Evolutionary conservation across 768 basidiomycete genomes (phyloP).

Genomic region (Favolaschia claudopus): DNA sequence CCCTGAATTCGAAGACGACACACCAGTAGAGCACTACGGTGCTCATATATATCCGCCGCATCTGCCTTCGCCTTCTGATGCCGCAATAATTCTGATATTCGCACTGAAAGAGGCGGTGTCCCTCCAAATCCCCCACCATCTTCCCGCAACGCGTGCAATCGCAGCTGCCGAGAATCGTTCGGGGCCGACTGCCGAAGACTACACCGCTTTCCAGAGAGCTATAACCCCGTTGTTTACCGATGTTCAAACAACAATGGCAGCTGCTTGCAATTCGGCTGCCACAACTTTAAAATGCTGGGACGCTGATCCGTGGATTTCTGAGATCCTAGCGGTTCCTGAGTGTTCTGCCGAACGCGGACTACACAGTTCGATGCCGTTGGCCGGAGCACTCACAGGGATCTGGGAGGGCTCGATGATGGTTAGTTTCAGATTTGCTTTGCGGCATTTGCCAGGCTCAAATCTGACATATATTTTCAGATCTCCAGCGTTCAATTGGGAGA

Average conservation of each 20-base stretch:
- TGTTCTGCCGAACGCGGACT: slow-evolving; percentile 22
- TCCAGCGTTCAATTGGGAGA: slow-evolving; percentile 16
- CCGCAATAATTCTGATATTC: slow-evolving; percentile 61
- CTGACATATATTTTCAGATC: slow-evolving; percentile 14
- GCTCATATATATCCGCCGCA: slow-evolving; percentile 3
- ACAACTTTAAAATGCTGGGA: not conserved
- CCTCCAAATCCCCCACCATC: slow-evolving; percentile 55
- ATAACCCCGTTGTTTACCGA: slow-evolving; percentile 62
- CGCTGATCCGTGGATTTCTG: slow-evolving; percentile 16
- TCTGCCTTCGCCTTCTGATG: slow-evolving; percentile 39
- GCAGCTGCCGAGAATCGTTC: slow-evolving; percentile 51
- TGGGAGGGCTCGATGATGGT: slow-evolving; percentile 74
- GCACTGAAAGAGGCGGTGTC: slow-evolving; percentile 56
- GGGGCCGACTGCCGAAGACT: slow-evolving; percentile 65
- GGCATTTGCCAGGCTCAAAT: slow-evolving; percentile 4
- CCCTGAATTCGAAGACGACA: not conserved
- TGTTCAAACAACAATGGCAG: slow-evolving; percentile 23
- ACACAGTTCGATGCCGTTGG: slow-evolving; percentile 35
- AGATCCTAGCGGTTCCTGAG: slow-evolving; percentile 9
- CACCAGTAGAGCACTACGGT: slow-evolving; percentile 11
- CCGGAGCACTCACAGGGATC: slow-evolving; percentile 58
- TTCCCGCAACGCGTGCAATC: slow-evolving; percentile 56
- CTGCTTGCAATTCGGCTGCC: not conserved
- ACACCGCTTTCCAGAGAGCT: slow-evolving; percentile 47
- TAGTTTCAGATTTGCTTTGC: slow-evolving; percentile 24